Base-by-base conservation (phyloP, 176 grass and related monocot species). In the Rhynchospora tenuis region DNA sequence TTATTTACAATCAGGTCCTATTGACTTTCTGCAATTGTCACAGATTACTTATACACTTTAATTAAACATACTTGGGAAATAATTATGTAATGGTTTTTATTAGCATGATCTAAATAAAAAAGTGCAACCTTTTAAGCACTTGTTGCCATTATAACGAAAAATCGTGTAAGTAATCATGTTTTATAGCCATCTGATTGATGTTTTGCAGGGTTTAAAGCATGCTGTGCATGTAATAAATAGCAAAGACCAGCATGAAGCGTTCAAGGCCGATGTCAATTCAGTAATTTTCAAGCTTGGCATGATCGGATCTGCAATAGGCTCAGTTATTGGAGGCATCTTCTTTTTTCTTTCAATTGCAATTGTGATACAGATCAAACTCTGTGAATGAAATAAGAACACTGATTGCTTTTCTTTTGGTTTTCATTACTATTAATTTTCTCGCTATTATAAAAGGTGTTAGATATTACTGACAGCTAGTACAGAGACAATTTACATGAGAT, bases 171-270 rank as follows among this genome's bases (percentile, higher is more conserved):
- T 19, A 45, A 45, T 44, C 9, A 4, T 73, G 43, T 64, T 47
- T 73, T 51, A 74, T 51, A 2, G 22, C n/a, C 22, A 47, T 69
- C 19, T 14, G 28, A 54, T 59, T 38, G 16, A 80, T 7, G 23
- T 72, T 61, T 60, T 11, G n/a, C 74, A 80, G 60, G 74, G 84
- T 55, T 78, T 80, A 31, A 86, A 86, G 84, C 84, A 79, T 65
- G 84, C 74, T 78, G 29, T 86, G 14, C 60, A 69, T 22, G 38
- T 86, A 23, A 63, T 80, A 61, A 86, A 86, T 42, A 57, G 58
- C 58, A 86, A 80, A 0, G 84, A 86, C 47, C 67, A 55, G 12
- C 59, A 86, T 45, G 84, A 86, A 63, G 24, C 60, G 3, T 56
- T 86, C 58, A 75, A 78, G 59, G 59, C 84, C 48, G n/a, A 69